phyloP scores from a whole-genome alignment of 108 stramenopile genomes.

The Fistulifera solaris region DNA sequence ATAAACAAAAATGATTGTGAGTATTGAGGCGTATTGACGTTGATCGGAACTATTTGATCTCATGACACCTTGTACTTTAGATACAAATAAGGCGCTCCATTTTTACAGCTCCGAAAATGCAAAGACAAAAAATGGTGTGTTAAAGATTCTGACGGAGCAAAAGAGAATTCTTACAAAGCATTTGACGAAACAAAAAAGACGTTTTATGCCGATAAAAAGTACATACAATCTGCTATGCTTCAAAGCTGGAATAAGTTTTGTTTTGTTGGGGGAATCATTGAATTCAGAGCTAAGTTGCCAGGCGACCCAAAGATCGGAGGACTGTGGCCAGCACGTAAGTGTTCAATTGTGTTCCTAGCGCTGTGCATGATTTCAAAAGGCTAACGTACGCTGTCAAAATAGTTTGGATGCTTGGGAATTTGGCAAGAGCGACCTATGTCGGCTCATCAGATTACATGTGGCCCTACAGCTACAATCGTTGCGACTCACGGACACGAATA shows the following conservation, averaged over 20 bases:
- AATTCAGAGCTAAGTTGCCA: constrained; percentile 76
- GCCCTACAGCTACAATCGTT: constrained; percentile 85
- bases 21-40: constrained; percentile 1
- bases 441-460: constrained; percentile 84
- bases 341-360: not conserved
- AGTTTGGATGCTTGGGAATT: constrained; percentile 86
- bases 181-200: constrained; percentile 75
- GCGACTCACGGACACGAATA: constrained; percentile 43
- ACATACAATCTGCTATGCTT: constrained; percentile 73
- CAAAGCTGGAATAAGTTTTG: constrained; percentile 94
- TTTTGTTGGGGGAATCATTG: constrained; percentile 81
- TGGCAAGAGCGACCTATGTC: constrained; percentile 85
- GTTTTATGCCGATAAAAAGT: constrained; percentile 62
- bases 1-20: constrained; percentile 44
- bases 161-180: constrained; percentile 61
- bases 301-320: constrained; percentile 64
- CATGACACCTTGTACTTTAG: constrained; percentile 17
- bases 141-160: constrained; percentile 61
- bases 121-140: constrained; percentile 47
- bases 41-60: not conserved
- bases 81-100: constrained; percentile 80
- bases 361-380: not conserved
- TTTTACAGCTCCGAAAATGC: constrained; percentile 72
- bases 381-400: not conserved
- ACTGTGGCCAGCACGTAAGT: constrained; percentile 82